phyloP scores from a whole-genome alignment of 495 filamentous ascomycete species.

The Penicillium taxi region DNA sequence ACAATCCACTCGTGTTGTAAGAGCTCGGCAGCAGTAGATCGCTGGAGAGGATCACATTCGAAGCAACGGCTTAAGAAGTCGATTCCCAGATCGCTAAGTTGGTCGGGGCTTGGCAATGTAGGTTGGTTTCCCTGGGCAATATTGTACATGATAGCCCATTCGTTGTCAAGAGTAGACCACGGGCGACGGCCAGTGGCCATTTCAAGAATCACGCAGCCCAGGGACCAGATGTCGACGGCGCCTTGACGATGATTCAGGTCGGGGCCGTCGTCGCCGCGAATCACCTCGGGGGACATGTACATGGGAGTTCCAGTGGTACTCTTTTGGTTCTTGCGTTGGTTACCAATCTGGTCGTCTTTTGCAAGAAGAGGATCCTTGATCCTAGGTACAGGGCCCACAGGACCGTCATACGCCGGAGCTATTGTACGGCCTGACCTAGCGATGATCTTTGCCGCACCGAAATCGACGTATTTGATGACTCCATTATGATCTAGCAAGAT shows the following conservation, averaged over 20 bases:
- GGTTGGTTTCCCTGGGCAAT: conserved; percentile 94
- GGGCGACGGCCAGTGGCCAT: conserved; percentile 94
- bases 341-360: conserved; percentile 25
- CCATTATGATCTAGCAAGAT: conserved; percentile 96
- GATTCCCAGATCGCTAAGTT: conserved; percentile 74
- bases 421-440: conserved; percentile 88
- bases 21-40: conserved; percentile 79
- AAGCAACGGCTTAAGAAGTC: conserved; percentile 88
- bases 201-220: conserved; percentile 93
- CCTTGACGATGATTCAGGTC: conserved; percentile 56
- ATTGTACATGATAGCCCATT: conserved; percentile 99
- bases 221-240: conserved; percentile 94
- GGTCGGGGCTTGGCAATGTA: conserved; percentile 65
- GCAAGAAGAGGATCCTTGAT: conserved; percentile 22
- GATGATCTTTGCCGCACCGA: conserved; percentile 95
- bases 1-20: conserved; percentile 96
- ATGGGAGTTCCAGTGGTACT: conserved; percentile 97
- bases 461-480: conserved; percentile 98
- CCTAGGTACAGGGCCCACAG: conserved; percentile 25
- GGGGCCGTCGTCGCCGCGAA: conserved; percentile 68
- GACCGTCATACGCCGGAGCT: conserved; percentile 49
- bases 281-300: conserved; percentile 99
- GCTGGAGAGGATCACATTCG: conserved; percentile 68
- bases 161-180: conserved; percentile 96
- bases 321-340: conserved; percentile 60